Base-by-base conservation (phyloP, 2,329 filamentous ascomycete genomes). In the Coniochaeta sp. region DNA sequence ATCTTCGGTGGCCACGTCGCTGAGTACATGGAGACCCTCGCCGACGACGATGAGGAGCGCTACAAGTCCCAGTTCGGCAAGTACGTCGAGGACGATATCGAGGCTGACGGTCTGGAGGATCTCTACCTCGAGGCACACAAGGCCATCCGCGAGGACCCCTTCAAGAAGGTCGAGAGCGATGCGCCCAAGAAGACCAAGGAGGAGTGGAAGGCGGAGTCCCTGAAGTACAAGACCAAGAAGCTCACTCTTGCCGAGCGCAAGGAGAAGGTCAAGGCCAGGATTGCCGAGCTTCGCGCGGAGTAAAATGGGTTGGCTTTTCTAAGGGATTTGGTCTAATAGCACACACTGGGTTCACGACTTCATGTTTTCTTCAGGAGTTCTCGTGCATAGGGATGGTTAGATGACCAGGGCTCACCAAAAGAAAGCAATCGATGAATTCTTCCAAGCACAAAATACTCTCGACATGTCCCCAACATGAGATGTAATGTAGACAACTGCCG, bases 11-110 rank as follows among this genome's bases (percentile, higher is more conserved):
- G 95, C 65, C 95, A 99, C 87, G 91, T 99, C 67, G 93, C 93
- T 70, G 95, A 99, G 88, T 99, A 99, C 89, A 99, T 99, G 95
- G 95, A 99, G 89, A 95, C 89, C 62, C 90, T 99, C 67, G 95
- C 95, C 81, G 95, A 99, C 73, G 95, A 99, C 77, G 95, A 99
- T 76, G 95, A 99, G 90, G 95, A 99, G 88, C 93, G 95, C 77
- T 99, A 91, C 91, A 93, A 93, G 86, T 88, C 86, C 72, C 95
- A 99, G 85, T 99, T 99, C 89, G 84, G 88, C 79, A 89, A 95
- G 81, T 99, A 99, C 87, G 89, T 96, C 70, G 93, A 99, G 68
- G 91, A 96, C 75, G 95, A 96, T 72, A 79, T 99, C 68, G 93
- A 98, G 84, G 93, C 95, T 66, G 95, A 97, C 73, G 91, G 90